Conservation (phyloP, 768 basidiomycete genomes). For the Rhodotorula babjevae region DNA sequence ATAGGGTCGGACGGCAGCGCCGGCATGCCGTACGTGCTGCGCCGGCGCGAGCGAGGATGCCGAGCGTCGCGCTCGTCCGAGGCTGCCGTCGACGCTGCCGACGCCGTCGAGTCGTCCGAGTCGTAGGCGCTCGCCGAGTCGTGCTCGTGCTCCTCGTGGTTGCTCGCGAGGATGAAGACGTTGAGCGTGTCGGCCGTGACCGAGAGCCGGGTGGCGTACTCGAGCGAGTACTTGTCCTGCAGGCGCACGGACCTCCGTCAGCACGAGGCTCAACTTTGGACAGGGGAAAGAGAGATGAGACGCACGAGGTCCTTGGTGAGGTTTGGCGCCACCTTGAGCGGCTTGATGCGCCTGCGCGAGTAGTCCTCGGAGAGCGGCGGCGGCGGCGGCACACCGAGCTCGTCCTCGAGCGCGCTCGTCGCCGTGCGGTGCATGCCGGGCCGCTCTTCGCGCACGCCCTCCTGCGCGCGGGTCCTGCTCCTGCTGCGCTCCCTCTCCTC, state of each 20-base stretch:
- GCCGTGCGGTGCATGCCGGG: no score
- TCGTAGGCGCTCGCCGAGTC: neutral
- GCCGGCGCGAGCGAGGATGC: neutral
- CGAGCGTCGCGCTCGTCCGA: no score
- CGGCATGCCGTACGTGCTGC: neutral
- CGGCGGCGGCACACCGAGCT: constrained; percentile 20
- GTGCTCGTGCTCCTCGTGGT: neutral
- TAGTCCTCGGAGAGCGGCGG: constrained; percentile 3
- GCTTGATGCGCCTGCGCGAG: neutral
- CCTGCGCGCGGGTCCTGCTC: neutral
- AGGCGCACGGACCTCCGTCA: no score
- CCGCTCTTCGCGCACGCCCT: no score
- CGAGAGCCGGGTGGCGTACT: constrained; percentile 9
- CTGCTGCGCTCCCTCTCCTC: neutral
- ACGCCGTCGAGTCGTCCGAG: neutral
- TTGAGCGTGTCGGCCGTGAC: constrained; percentile 22
- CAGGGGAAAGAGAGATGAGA: neutral
- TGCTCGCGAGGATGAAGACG: constrained; percentile 30
- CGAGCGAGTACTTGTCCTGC: constrained; percentile 13
- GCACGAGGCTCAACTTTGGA: neutral
- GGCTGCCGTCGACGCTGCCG: no score
- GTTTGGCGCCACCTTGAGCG: neutral
- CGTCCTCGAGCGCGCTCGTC: constrained; percentile 14
- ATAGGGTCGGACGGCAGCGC: constrained; percentile 26
- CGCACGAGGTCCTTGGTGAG: constrained; percentile 1